phyloP scores from a whole-genome alignment of 1,284 basidiomycete species.

The Leccinum griseonigrum region DNA sequence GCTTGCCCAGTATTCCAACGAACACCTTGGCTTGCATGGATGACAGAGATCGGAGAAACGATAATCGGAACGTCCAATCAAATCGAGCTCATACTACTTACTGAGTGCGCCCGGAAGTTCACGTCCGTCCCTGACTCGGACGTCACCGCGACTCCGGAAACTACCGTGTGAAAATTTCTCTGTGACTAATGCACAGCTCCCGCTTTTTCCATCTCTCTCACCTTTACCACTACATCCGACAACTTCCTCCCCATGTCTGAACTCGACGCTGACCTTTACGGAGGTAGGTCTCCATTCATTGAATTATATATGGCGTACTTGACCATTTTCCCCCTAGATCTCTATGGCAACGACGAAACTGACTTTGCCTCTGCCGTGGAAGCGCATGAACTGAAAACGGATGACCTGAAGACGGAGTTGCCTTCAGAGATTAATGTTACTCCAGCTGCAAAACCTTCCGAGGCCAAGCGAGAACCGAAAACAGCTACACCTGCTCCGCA shows the following conservation, averaged over 20 bases:
- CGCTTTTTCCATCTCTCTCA: constrained; percentile 29
- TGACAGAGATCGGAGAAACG: neutral
- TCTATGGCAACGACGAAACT: constrained; percentile 74
- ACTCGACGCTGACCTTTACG: constrained; percentile 83
- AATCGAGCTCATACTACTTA: neutral
- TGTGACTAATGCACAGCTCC: constrained; percentile 29
- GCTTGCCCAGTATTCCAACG: constrained; percentile 32
- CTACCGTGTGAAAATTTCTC: constrained; percentile 23
- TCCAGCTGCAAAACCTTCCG: constrained; percentile 18
- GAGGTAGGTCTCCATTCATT: constrained; percentile 46
- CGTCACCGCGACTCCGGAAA: constrained; percentile 12
- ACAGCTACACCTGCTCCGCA: constrained; percentile 14
- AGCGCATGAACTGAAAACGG: constrained; percentile 29
- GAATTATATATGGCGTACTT: neutral
- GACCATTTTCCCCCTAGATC: constrained; percentile 43
- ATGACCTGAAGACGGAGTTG: constrained; percentile 25
- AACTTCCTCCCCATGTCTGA: constrained; percentile 47
- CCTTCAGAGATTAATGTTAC: constrained; percentile 13
- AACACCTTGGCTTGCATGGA: constrained; percentile 20
- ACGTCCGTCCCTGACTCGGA: neutral
- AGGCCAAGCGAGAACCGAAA: constrained; percentile 21
- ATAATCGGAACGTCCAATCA: neutral
- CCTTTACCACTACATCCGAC: constrained; percentile 43
- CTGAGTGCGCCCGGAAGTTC: neutral
- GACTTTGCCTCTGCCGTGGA: constrained; percentile 53